Base-by-base conservation (phyloP, 805 yeast genomes). In the Candida quercuum region DNA sequence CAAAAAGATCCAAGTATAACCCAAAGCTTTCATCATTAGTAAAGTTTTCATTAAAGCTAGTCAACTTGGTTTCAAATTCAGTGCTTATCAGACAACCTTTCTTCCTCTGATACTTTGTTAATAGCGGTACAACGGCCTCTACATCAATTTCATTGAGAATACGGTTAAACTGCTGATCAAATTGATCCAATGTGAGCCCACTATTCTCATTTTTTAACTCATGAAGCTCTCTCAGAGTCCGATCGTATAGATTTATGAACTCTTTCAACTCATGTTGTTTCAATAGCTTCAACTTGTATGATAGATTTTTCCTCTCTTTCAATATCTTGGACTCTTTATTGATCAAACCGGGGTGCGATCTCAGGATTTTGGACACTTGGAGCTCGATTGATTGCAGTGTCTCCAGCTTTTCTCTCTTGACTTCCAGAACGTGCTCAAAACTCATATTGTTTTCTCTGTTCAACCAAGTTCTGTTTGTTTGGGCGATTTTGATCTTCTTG, bases 1-100 rank as follows among this genome's bases (percentile, higher is more conserved):
- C 53, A 4, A 65, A 52, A 37, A 86, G 61, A 43, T 86, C 91
- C 15, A 88, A 45, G 45, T 57, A 75, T 43, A 70, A 71, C 0
- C 96, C 96, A 51, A 69, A 72, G 24, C 60, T 58, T 54, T 88
- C 96, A 22, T 70, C 76, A 4, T 72, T 68, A 0, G 76, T 63
- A 52, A 84, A 87, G 6, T 75, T 34, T 1, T 51, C 36, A 14
- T 74, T 71, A 4, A 84, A 44, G 16, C 10, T 18, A n/a, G 66
- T 64, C 11, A 85, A 37, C 37, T 69, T 71, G 0, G 68, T 50
- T 0, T 81, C 77, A 34, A 65, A 71, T 14, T 65, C 8, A 4
- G 6, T 59, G 40, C 87, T 74, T 27, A 77, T 55, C 3, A 77
- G 46, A 47, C 49, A 39, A 38, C 49, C 28, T 49, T 43, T 39